Base-by-base conservation (phyloP, 2,329 filamentous ascomycete genomes). In the Phyllosticta paracitricarpa region DNA sequence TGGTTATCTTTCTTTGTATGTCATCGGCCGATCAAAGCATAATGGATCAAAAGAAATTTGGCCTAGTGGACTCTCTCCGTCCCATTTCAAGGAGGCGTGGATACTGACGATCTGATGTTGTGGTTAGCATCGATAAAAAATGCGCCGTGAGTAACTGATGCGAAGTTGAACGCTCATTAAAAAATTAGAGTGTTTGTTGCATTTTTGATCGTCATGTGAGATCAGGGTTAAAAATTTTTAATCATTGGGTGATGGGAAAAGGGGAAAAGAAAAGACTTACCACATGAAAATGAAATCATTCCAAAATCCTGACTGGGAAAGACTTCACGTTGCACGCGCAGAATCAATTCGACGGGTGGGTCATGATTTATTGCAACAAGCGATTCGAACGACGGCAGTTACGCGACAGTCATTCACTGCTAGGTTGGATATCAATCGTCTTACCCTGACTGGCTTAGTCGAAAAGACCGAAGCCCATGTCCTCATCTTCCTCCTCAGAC, bases 161-260 rank as follows among this genome's bases (percentile, higher is more conserved):
- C 28, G 72, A 25, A 72, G 71, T n/a, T 48, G 40, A 48, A 48
- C 2, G 40, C 75, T 86, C 84, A 85, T 82, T 74, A 85, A 86
- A 86, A 86, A 86, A 86, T 86, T 86, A 86, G 83, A 86, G 82
- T 86, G 79, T 82, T 82, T 84, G 82, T 83, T 84, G 80, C 79
- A 40, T 77, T 81, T 79, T 79, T 81, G 66, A 72, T 84, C 82
- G 76, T 84, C 83, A 85, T 75, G 68, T 72, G 71, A 74, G 70
- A 74, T 85, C 79, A 78, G 83, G 78, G 83, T 86, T 86, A 86
- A 86, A 86, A 85, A 85, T 73, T 64, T 75, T 75, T 86, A 81
- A 86, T 87, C 84, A 81, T 83, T 70, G 76, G 75, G 70, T 53
- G 35, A 24, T 28, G 57, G 54, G 54, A 61, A 52, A 30, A 30